Base-by-base conservation (phyloP, 2,329 filamentous ascomycete genomes). In the Pseudogymnoascus sp. region DNA sequence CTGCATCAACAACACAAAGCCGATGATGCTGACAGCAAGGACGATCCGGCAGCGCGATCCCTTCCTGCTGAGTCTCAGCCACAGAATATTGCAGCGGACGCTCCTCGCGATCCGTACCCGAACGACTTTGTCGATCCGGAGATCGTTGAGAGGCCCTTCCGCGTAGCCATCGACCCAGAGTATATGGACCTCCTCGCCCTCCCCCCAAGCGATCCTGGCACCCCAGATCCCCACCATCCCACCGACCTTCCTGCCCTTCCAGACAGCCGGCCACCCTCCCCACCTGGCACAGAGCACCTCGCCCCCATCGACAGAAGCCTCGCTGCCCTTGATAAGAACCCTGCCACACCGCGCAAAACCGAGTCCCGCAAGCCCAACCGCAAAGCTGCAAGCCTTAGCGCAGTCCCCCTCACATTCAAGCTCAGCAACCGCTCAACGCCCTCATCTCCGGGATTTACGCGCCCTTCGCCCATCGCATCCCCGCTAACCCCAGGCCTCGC, bases 81-180 rank as follows among this genome's bases (percentile, higher is more conserved):
- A 61, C 37, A 49, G 60, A 61, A 35, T n/a, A 33, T 43, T 33
- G 29, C 60, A 33, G 39, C 29, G 37, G 60, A 61, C 35, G 19
- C 60, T 33, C 37, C 29, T 21, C 35, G 39, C 29, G 35, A 33
- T 61, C 60, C 39, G 39, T 55, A 59, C 49, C 61, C 49, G 61
- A 61, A 60, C 68, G 72, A 64, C 74, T 81, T 75, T 49, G 72
- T 82, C 63, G 83, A 86, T 68, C 81, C 83, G 16, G 84, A 86
- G 68, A 82, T 87, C 68, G 76, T 78, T 60, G 77, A 80, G 63
- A 78, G 84, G 66, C 76, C 78, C 65, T 81, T 87, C 73, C 85
- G 84, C 71, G 83, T 83, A 66, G 83, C 84, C 66, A 87, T 88
- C 68, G 85, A 88, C 70, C 85, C 85, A 39, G 80, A 83, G 66